phyloP scores from a whole-genome alignment of 73 alveolate genomes.

The Halteria grandinella region DNA sequence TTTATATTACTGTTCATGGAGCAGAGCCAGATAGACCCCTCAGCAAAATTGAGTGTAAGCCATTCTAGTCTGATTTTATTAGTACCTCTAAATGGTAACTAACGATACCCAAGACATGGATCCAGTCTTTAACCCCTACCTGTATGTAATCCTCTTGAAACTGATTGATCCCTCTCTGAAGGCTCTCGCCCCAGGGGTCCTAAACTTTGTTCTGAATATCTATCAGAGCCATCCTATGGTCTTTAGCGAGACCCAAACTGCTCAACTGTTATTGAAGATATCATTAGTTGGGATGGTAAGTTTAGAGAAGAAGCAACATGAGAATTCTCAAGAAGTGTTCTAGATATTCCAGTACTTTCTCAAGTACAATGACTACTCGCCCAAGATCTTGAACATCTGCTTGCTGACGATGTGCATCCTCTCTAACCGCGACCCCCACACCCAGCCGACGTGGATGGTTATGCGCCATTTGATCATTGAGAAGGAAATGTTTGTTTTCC shows the following conservation, averaged over 20 bases:
- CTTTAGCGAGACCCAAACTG: slow-evolving; percentile 26
- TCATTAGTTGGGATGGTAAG: slow-evolving; percentile 18
- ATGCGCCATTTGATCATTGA: slow-evolving; percentile 4
- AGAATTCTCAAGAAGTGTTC: slow-evolving; percentile 14
- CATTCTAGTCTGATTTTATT: neutral
- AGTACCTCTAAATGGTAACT: slow-evolving; percentile 22
- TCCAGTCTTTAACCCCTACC: slow-evolving; percentile 35
- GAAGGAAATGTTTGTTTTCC: slow-evolving; percentile 16
- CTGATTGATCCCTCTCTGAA: slow-evolving; percentile 24
- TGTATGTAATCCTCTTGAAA: slow-evolving; percentile 6
- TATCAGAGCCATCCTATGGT: slow-evolving; percentile 33
- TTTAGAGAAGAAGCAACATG: neutral
- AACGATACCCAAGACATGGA: slow-evolving; percentile 40
- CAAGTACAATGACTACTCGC: slow-evolving; percentile 36
- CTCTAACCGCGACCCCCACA: slow-evolving; percentile 30
- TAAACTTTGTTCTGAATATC: slow-evolving; percentile 14
- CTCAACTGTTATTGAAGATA: neutral
- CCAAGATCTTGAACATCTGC: slow-evolving; percentile 11
- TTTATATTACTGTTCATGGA: slow-evolving; percentile 38
- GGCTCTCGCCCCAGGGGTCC: neutral
- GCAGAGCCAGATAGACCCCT: neutral
- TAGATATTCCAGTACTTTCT: slow-evolving; percentile 28
- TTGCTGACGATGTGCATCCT: slow-evolving; percentile 42
- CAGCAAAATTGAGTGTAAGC: slow-evolving; percentile 9
- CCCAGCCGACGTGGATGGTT: slow-evolving; percentile 34